Percentiles rank a stretch among this genome's conserved stretches.
These are phyloP conservation scores for Aspergillus clavatus DNA, from an alignment of 2,329 filamentous ascomycete species.

Conservation along the genomic window DNA sequence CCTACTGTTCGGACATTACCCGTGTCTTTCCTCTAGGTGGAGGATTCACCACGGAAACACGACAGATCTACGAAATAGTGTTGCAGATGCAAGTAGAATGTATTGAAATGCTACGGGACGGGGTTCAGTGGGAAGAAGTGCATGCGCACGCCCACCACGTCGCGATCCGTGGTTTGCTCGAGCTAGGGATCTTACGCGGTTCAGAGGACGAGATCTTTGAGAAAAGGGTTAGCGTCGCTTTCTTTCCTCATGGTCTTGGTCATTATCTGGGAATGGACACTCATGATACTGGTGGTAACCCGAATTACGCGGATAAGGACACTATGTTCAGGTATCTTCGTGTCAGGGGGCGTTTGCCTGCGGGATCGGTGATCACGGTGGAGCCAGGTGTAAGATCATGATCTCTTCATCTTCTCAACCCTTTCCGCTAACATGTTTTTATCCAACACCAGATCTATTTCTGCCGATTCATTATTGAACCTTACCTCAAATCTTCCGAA, in stretches of 20 bases:
- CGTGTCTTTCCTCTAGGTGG: slow-evolving; percentile 77
- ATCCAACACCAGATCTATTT: slow-evolving; percentile 68
- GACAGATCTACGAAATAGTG: slow-evolving; percentile 71
- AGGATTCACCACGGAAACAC: slow-evolving; percentile 63
- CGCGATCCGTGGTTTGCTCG: slow-evolving; percentile 65
- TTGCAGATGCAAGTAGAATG: slow-evolving; percentile 74
- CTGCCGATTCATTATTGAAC: slow-evolving; percentile 80
- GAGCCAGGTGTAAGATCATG: slow-evolving; percentile 70
- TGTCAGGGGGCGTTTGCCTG: slow-evolving; percentile 68
- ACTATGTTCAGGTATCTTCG: slow-evolving; percentile 82
- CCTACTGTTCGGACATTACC: slow-evolving; percentile 87
- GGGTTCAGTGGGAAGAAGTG: slow-evolving; percentile 65
- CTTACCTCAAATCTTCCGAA: slow-evolving; percentile 67
- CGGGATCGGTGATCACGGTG: slow-evolving; percentile 82
- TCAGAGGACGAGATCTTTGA: slow-evolving; percentile 67
- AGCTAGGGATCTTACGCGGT: slow-evolving; percentile 66
- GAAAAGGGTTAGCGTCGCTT: slow-evolving; percentile 76
- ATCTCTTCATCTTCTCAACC: slow-evolving; percentile 1
- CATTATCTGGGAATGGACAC: slow-evolving; percentile 93
- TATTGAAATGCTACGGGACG: slow-evolving; percentile 64
- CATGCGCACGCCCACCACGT: slow-evolving; percentile 69
- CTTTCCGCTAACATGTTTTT: slow-evolving; percentile 1
- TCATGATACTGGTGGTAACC: slow-evolving; percentile 76
- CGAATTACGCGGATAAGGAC: slow-evolving; percentile 74
- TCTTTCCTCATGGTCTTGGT: slow-evolving; percentile 86